phyloP scores from a whole-genome alignment of 441 rosid species.

The Metrosideros polymorpha region DNA sequence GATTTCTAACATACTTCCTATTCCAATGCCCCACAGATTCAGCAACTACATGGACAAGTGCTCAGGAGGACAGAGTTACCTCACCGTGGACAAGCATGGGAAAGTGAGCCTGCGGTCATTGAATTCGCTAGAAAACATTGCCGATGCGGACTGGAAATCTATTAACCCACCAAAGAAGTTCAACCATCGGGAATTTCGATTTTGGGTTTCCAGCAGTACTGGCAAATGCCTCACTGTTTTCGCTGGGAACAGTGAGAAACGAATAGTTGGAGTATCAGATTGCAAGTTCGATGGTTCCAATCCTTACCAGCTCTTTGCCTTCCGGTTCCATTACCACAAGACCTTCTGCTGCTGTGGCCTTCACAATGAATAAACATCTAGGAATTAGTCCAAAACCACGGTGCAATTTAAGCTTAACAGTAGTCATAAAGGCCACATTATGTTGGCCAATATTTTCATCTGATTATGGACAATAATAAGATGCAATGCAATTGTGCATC shows the following conservation, averaged over 20 bases:
- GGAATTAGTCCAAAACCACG: neutral
- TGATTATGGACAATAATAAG: neutral
- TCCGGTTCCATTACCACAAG: constrained; percentile 39
- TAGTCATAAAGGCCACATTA: neutral
- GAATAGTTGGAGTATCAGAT: constrained; percentile 29
- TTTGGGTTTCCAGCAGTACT: constrained; percentile 28
- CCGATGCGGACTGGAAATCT: constrained; percentile 38
- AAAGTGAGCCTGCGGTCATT: constrained; percentile 26
- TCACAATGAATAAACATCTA: constrained; percentile 12
- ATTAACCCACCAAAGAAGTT: constrained; percentile 21
- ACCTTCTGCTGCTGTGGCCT: constrained; percentile 43
- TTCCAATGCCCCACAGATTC: constrained; percentile 19
- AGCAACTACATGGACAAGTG: constrained; percentile 45
- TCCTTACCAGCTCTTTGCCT: constrained; percentile 33
- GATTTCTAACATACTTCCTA: neutral
- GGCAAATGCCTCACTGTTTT: constrained; percentile 41
- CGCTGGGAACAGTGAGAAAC: constrained; percentile 6
- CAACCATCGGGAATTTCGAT: constrained; percentile 28
- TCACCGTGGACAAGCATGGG: constrained; percentile 26
- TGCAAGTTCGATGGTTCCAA: constrained; percentile 46
- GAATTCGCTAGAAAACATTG: constrained; percentile 22
- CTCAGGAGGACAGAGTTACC: constrained; percentile 26
- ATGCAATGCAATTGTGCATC: neutral
- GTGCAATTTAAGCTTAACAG: neutral
- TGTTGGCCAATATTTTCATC: neutral